Base-by-base conservation (phyloP, 2,329 filamentous ascomycete species). In the Hypoxylon sp. region DNA sequence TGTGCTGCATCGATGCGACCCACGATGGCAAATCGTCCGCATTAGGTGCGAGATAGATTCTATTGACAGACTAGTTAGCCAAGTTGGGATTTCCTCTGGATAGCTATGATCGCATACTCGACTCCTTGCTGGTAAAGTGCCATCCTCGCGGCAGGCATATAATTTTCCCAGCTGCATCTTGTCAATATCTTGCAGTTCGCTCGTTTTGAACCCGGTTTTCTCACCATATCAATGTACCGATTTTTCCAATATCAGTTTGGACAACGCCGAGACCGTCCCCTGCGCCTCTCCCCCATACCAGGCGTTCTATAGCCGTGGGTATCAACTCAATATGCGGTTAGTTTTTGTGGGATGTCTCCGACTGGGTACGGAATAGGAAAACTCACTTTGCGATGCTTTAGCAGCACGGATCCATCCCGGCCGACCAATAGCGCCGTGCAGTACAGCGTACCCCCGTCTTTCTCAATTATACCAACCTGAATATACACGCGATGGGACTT, bases 231-330 rank as follows among this genome's bases (percentile, higher is more conserved):
- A 81, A 60, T 1, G 78, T 79, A 22, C 78, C 78, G 13, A 80
- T 75, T 56, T 76, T 79, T 3, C 79, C 78, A 28, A 80, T 74
- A 24, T 78, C 77, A 3, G 77, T 78, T 59, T 79, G 73, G 5
- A 77, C 74, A 15, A 80, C 78, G 22, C 73, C 71, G 7, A 81
- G 69, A 1, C 76, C 75, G 47, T 81, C 78, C 26, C 79, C 79
- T 13, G 78, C 71, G 17, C 78, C 79, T 52, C 77, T 71, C 26
- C 93, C 78, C 79, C 79, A 80, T 2, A 80, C 73, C 1, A 81
- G 64, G 13, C 79, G 68, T 55, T 81, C 78, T n/a, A 71, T 77
- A 3, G 74, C 78, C 1, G 78, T 80, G 6, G 78, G 78, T 22
- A 81, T 74, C 50, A 81, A 71, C 76, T 74, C 37, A 30, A 47